Evolutionary conservation across 441 rosid species (phyloP).

Genomic region (Bruguiera hainesii): DNA sequence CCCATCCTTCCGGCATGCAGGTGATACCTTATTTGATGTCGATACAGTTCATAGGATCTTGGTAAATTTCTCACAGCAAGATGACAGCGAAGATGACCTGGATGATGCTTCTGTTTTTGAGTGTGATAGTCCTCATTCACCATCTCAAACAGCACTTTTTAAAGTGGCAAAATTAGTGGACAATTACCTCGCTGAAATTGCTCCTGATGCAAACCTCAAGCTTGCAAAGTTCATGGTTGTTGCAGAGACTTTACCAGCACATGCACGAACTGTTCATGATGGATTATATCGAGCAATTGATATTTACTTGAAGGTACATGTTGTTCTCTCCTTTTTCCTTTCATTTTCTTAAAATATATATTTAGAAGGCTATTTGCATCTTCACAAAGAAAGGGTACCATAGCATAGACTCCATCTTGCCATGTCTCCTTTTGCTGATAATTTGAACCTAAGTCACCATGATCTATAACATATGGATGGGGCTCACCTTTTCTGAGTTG

Average conservation of each 20-base stretch:
- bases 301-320: constrained; percentile 81
- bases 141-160: constrained; percentile 77
- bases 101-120: constrained; percentile 83
- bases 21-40: constrained; percentile 86
- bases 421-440: too few relatives aligned
- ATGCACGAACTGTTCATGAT: constrained; percentile 88
- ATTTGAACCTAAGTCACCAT: not conserved
- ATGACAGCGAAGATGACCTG: constrained; percentile 80
- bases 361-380: not conserved
- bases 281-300: constrained; percentile 93
- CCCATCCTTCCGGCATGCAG: constrained; percentile 79
- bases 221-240: constrained; percentile 81
- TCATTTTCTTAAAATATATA: not conserved
- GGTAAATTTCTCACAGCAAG: constrained; percentile 94
- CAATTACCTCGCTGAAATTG: constrained; percentile 92
- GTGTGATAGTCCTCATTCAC: constrained; percentile 74
- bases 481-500: not conserved
- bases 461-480: not conserved
- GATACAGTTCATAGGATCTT: constrained; percentile 91
- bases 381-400: too few relatives aligned
- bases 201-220: constrained; percentile 91
- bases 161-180: constrained; percentile 89
- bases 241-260: constrained; percentile 82
- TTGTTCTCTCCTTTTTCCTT: constrained; percentile 9
- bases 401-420: too few relatives aligned